These are phyloP conservation scores for Paraconiothyrium brasiliense DNA, from an alignment of 2,329 filamentous ascomycete genomes.

Conservation along the genomic window DNA sequence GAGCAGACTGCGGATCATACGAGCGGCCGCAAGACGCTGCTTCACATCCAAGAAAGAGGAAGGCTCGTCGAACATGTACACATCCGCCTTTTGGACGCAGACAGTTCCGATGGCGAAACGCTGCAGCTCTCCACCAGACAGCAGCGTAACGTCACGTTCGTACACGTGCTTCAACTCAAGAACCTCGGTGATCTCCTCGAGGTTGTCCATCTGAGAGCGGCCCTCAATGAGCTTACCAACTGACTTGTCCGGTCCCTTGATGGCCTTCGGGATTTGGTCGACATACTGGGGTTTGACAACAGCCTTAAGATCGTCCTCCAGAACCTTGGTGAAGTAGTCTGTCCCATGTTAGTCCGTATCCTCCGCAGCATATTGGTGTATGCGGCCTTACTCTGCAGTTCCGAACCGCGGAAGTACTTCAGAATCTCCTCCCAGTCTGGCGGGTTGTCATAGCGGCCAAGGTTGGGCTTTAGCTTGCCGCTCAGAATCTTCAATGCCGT, in stretches of 20 bases:
- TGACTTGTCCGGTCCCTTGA: constrained; percentile 81
- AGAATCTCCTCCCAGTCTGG: constrained; percentile 99
- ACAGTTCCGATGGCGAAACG: constrained; percentile 97
- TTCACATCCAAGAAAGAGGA: constrained; percentile 99
- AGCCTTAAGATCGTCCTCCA: constrained; percentile 96
- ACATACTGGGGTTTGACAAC: constrained; percentile 99
- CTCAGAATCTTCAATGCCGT: constrained; percentile 99
- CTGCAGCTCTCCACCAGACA: constrained; percentile 98
- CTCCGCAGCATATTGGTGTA: background rate
- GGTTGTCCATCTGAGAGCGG: constrained; percentile 79
- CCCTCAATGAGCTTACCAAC: constrained; percentile 82
- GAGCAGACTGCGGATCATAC: constrained; percentile 90
- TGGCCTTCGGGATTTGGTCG: constrained; percentile 94
- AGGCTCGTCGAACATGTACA: constrained; percentile 99
- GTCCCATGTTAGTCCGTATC: constrained; percentile 32
- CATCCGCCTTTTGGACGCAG: constrained; percentile 92
- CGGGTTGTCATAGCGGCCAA: constrained; percentile 93
- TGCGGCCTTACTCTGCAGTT: constrained; percentile 82
- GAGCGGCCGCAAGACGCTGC: constrained; percentile 92
- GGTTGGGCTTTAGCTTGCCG: constrained; percentile 97
- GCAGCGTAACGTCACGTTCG: constrained; percentile 86
- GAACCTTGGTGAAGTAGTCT: constrained; percentile 99
- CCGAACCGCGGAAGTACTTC: constrained; percentile 97
- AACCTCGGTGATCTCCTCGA: constrained; percentile 81
- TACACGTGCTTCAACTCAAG: constrained; percentile 88